Conservation (phyloP, 805 yeast species). For the Metschnikowia noctiluminum region DNA sequence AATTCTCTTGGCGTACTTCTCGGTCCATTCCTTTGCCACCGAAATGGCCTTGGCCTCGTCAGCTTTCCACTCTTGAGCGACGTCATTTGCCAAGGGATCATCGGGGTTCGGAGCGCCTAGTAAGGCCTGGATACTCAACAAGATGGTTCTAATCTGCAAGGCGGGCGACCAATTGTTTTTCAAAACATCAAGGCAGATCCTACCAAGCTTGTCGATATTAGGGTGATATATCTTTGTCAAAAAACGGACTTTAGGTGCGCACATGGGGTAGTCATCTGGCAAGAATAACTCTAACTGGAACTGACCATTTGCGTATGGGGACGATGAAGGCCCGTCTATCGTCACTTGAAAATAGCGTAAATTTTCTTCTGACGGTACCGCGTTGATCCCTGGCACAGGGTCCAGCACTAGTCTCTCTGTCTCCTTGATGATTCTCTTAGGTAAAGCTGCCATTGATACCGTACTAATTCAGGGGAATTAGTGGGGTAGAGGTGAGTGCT, state of each 20-base stretch:
- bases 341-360: conserved; percentile 89
- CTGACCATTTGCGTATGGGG: conserved; percentile 82
- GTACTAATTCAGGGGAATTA: neutral
- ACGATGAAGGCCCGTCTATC: conserved; percentile 84
- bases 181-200: conserved; percentile 92
- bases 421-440: conserved; percentile 94
- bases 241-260: conserved; percentile 94
- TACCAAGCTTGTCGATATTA: conserved; percentile 93
- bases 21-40: conserved; percentile 78
- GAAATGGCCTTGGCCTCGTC: conserved; percentile 76
- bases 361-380: conserved; percentile 91
- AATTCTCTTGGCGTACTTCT: conserved; percentile 45
- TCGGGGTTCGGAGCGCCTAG: conserved; percentile 97
- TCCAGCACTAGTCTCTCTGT: conserved; percentile 89
- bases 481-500: neutral
- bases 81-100: conserved; percentile 97
- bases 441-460: conserved; percentile 54
- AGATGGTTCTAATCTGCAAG: conserved; percentile 86
- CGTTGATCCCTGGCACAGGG: conserved; percentile 95
- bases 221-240: conserved; percentile 91
- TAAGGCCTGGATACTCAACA: conserved; percentile 88
- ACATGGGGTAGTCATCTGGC: conserved; percentile 98
- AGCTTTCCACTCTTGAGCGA: conserved; percentile 93
- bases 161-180: conserved; percentile 99
- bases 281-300: conserved; percentile 82